phyloP scores from a whole-genome alignment of 2,329 filamentous ascomycete genomes.

The Fonsecaea erecta region DNA sequence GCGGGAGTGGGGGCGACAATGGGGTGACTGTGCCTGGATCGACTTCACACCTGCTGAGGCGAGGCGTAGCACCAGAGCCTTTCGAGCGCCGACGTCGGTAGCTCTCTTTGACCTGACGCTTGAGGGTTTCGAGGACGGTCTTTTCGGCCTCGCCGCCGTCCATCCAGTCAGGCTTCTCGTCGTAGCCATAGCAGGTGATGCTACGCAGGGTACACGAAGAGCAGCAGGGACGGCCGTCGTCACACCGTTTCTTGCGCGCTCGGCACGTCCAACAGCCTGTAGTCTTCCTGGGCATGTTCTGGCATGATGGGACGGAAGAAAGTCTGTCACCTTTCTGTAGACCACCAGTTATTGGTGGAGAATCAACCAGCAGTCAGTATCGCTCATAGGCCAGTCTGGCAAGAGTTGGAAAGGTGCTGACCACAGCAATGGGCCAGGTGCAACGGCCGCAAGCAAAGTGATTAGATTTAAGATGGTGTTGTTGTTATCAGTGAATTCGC shows the following conservation, averaged over 20 bases:
- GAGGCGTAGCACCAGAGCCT: background rate
- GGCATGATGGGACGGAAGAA: background rate
- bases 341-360: background rate
- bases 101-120: slow-evolving; percentile 11
- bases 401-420: background rate
- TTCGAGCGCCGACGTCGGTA: slow-evolving; percentile 1
- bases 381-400: background rate
- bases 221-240: slow-evolving; percentile 9
- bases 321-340: background rate
- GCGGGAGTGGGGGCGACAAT: too few relatives aligned
- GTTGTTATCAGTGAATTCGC: background rate
- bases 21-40: background rate
- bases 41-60: background rate
- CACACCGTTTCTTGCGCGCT: slow-evolving; percentile 15
- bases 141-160: slow-evolving; percentile 7
- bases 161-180: slow-evolving; percentile 10
- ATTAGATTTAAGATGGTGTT: background rate
- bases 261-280: slow-evolving; percentile 16
- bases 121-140: slow-evolving; percentile 1
- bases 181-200: slow-evolving; percentile 14
- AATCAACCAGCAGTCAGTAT: too few relatives aligned
- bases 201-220: slow-evolving; percentile 8
- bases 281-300: slow-evolving; percentile 14
- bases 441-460: background rate
- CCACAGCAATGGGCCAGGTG: background rate